Evolutionary conservation across 768 basidiomycete species (phyloP), one percentile per base, ranked within the genome.

Genomic region (Boletellus ananas): DNA sequence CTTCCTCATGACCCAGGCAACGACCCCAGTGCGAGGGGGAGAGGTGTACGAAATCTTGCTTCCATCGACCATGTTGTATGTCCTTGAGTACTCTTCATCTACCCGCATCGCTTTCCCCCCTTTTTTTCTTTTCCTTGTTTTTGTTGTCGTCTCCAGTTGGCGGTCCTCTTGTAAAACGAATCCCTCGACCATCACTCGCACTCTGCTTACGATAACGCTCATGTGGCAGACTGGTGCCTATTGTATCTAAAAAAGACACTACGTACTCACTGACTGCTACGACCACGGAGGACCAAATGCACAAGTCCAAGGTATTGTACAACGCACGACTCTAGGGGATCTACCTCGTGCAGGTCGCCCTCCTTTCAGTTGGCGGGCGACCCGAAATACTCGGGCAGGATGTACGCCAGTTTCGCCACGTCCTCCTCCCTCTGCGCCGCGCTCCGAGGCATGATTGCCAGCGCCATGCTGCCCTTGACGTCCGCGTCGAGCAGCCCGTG

Each of bases 401-500:
- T 74, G 69, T 74, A 94, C 25, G 78, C 75, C 39, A 95, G 73
- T 69, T 84, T 91, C 69, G 78, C 67, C 51, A 76, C 70, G 58
- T 90, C 85, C 55, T 80, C 84, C 4, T 72, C 71, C 21, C 73
- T 79, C 61, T 78, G 78, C 45, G 74, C 66, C 39, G 68, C 76
- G 1, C 79, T 74, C 34, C 73, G 72, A 10, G 90, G 90, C 83
- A 95, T 88, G 68, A 94, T 87, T 34, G 87, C 81, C 62, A 79
- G 87, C 57, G 80, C 75, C 94, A 96, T 96, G n/a, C 74, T 76
- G 10, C 92, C 94, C 14, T 71, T 76, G 59, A 89, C 87, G 48
- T 87, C 23, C 23, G 23, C 81, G 5, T 78, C 74, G 49, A 91
- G 73, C 37, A 89, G 55, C 4, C 79, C 41, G 25, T 43, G 69